Base-by-base conservation (phyloP, 139 green algal genomes). In the Haematococcus lacustris region DNA sequence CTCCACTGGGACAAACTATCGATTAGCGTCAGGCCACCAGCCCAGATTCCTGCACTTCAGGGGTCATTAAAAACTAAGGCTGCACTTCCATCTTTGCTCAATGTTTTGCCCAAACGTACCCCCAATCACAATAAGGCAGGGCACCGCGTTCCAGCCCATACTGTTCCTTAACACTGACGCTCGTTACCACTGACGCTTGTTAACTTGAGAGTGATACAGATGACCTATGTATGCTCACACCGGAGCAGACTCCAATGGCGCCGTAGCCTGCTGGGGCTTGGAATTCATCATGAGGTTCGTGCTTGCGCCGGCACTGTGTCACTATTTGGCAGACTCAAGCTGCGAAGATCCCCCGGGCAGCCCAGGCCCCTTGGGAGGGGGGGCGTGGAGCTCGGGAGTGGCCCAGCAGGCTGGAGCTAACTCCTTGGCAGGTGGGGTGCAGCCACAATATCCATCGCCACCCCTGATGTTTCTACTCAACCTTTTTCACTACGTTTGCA, bases 31-130 rank as follows among this genome's bases (percentile, higher is more conserved):
- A 35, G 38, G 34, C 60, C 71, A 17, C 35, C 71, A 2, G 30
- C 71, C 71, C 71, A 76, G n/a, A 76, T 76, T 9, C 71, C 71
- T 76, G 40, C 69, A 32, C n/a, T n/a, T n/a, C n/a, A n/a, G n/a
- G n/a, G n/a, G n/a, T n/a, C n/a, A n/a, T n/a, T n/a, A n/a, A n/a
- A n/a, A n/a, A n/a, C n/a, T n/a, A n/a, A n/a, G n/a, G n/a, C n/a
- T n/a, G 6, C 13, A 33, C 59, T 25, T 66, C 23, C 59, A 66
- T 66, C 6, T 34, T 9, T 66, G 59, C 59, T 34, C 17, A 33
- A 9, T 38, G 59, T 66, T 13, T n/a, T n/a, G n/a, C n/a, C n/a
- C n/a, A n/a, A 33, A 38, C 39, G n/a, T 38, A 70, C 71, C 71
- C 1, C 60, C 70, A 61, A 76, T 76, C 38, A 76, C 70, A 30